Evolutionary conservation across 164 flowering plant species (phyloP).

Genomic region (Stephania cephalantha): DNA sequence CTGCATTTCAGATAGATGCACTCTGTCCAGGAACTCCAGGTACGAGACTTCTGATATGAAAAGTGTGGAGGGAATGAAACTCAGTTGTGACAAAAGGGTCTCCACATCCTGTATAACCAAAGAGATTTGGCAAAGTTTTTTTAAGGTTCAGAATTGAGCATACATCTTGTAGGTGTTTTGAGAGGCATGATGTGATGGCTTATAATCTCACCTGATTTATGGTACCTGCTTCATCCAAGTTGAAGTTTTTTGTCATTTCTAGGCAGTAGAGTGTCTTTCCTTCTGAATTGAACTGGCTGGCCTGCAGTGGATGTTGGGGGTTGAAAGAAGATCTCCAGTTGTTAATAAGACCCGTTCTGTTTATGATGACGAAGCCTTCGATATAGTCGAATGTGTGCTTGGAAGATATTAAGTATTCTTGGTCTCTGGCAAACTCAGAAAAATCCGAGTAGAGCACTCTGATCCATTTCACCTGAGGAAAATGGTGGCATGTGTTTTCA

Average conservation of each 20-base stretch:
- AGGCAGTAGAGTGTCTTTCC: slow-evolving; percentile 72
- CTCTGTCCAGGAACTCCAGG: slow-evolving; percentile 75
- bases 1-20: slow-evolving; percentile 64
- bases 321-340: slow-evolving; percentile 80
- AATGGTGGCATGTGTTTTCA: background rate
- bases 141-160: slow-evolving; percentile 6
- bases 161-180: slow-evolving; percentile 3
- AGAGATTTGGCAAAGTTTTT: background rate
- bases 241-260: slow-evolving; percentile 71
- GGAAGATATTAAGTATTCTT: slow-evolving; percentile 63
- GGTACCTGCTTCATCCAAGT: slow-evolving; percentile 34
- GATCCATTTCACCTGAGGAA: slow-evolving; percentile 83
- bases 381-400: slow-evolving; percentile 65
- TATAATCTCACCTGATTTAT: slow-evolving; percentile 46
- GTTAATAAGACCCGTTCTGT: slow-evolving; percentile 70
- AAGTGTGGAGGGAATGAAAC: slow-evolving; percentile 61
- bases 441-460: slow-evolving; percentile 74
- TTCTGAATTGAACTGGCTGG: slow-evolving; percentile 61
- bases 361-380: slow-evolving; percentile 84
- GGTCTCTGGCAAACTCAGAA: slow-evolving; percentile 60
- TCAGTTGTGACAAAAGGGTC: slow-evolving; percentile 45
- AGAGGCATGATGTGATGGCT: slow-evolving; percentile 9
- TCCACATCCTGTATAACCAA: slow-evolving; percentile 49
- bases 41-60: slow-evolving; percentile 69
- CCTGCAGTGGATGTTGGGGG: slow-evolving; percentile 65